These are phyloP conservation scores for Agastache rugosa DNA, from an alignment of 257 asterid genomes.

Conservation along the genomic window DNA sequence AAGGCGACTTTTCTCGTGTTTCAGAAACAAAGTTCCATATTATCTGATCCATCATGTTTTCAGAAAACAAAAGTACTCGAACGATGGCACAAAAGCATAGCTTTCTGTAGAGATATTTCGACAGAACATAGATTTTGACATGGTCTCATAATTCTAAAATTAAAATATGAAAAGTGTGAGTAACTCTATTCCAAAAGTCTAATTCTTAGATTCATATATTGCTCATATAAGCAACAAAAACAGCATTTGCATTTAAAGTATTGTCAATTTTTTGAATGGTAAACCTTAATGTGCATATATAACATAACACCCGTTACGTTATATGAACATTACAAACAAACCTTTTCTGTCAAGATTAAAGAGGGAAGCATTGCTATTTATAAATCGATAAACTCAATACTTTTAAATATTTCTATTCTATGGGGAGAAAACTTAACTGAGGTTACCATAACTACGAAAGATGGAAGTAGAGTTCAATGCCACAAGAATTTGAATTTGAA, in stretches of 20 bases:
- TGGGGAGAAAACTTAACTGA: background rate
- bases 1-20: conserved; percentile 5
- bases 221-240: background rate
- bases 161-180: background rate
- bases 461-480: background rate
- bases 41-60: background rate
- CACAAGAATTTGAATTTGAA: background rate
- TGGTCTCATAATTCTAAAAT: background rate
- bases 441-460: background rate
- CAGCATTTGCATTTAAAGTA: background rate
- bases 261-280: background rate
- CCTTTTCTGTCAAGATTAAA: background rate
- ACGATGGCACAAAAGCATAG: background rate
- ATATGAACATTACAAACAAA: background rate
- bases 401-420: background rate
- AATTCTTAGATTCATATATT: background rate
- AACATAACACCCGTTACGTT: background rate
- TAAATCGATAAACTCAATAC: background rate
- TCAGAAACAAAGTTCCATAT: background rate
- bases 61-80: background rate
- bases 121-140: background rate
- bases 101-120: no score
- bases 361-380: background rate
- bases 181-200: background rate
- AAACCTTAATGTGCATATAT: background rate